Percentiles rank a stretch among this genome's conserved stretches.
phyloP scores from a whole-genome alignment of 1,284 basidiomycete species.

The Irpex sp. region DNA sequence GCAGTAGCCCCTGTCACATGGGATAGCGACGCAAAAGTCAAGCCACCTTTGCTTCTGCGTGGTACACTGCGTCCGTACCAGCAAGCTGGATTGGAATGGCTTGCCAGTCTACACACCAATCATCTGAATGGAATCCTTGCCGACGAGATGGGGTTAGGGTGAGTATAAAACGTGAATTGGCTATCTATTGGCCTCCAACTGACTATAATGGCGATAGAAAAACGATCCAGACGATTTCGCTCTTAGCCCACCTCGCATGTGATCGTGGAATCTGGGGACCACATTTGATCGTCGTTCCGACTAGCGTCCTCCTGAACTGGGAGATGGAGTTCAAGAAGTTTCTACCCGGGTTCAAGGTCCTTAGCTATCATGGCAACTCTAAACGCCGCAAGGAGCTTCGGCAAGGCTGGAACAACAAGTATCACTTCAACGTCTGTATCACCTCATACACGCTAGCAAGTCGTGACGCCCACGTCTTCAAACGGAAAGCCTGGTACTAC shows the following conservation, averaged over 20 bases:
- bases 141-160: slow-evolving; percentile 93
- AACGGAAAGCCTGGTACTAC: slow-evolving; percentile 94
- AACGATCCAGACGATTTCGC: slow-evolving; percentile 94
- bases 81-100: slow-evolving; percentile 93
- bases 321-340: slow-evolving; percentile 99
- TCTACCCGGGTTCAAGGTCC: slow-evolving; percentile 87
- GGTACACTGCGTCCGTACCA: slow-evolving; percentile 93
- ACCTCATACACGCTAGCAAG: slow-evolving; percentile 94
- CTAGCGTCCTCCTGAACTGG: slow-evolving; percentile 95
- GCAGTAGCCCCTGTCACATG: slow-evolving; percentile 67
- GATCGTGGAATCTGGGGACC: slow-evolving; percentile 97
- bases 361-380: slow-evolving; percentile 90
- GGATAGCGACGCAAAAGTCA: slow-evolving; percentile 56
- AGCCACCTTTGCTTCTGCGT: slow-evolving; percentile 79
- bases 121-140: slow-evolving; percentile 92
- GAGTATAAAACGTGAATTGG: slow-evolving; percentile 27
- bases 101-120: slow-evolving; percentile 85
- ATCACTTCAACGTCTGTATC: slow-evolving; percentile 94
- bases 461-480: slow-evolving; percentile 92
- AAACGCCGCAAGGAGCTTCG: slow-evolving; percentile 93
- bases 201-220: slow-evolving; percentile 52
- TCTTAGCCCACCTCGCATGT: slow-evolving; percentile 92
- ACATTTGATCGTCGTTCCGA: slow-evolving; percentile 93
- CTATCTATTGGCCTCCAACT: not conserved
- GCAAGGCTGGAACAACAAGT: slow-evolving; percentile 91